Evolutionary conservation across 306 rosid species (phyloP).

Genomic region (Quercus alba): DNA sequence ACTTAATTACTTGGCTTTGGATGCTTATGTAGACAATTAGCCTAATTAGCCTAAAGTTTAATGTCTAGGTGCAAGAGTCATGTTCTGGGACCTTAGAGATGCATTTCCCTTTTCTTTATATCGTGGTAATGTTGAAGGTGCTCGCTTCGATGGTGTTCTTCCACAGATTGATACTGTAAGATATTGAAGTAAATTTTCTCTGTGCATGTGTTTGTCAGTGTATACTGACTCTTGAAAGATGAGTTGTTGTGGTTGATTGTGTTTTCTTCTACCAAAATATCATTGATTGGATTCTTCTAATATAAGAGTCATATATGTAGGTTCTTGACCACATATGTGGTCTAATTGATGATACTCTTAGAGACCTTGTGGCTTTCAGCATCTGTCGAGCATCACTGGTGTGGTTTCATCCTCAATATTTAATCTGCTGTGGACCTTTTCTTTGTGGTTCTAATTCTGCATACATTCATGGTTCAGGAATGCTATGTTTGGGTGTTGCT

Average conservation of each 20-base stretch:
- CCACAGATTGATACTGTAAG: slow-evolving; percentile 45
- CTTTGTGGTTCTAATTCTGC: neutral
- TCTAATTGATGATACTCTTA: slow-evolving; percentile 39
- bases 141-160: slow-evolving; percentile 48
- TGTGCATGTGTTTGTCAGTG: neutral
- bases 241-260: neutral
- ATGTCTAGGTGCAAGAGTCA: slow-evolving; percentile 45
- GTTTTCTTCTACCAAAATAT: slow-evolving; percentile 1
- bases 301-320: slow-evolving; percentile 21
- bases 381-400: slow-evolving; percentile 55
- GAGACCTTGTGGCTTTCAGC: slow-evolving; percentile 49
- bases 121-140: slow-evolving; percentile 42
- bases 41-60: neutral
- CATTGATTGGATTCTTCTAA: neutral
- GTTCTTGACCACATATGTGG: slow-evolving; percentile 46
- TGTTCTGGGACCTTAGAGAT: slow-evolving; percentile 54
- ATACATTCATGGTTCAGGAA: slow-evolving; percentile 36
- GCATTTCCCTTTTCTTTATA: slow-evolving; percentile 37
- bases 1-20: neutral
- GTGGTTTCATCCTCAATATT: slow-evolving; percentile 4
- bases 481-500: slow-evolving; percentile 54
- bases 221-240: neutral
- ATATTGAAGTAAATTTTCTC: slow-evolving; percentile 5
- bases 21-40: neutral
- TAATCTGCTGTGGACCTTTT: neutral